Evolutionary conservation across 148 eudicot genomes (phyloP), one percentile per base, ranked within the genome.

Genomic region (Rhododendron vialii): DNA sequence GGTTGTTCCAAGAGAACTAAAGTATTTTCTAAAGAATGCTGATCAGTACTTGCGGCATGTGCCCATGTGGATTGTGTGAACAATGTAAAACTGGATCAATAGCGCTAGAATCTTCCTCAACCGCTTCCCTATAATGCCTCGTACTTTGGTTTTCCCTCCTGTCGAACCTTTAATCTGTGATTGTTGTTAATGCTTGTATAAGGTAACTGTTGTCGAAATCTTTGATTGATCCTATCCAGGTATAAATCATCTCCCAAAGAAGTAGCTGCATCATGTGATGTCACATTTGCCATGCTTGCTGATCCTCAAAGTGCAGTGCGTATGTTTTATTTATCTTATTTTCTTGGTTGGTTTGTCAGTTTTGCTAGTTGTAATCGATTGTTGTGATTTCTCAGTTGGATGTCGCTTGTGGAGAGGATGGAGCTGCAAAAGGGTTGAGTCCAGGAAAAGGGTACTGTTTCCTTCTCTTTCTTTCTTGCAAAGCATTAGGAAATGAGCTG

Each of bases 271-370:
- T 89, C 96, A 77, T 97, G 98, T 89, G 98, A 97, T 88, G 93
- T 97, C 86, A 97, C 99, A 86, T 93, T 97, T 87, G 98, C 99
- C 88, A 97, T 97, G 98, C 94, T 97, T 90, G 99, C 99, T 26
- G 98, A 97, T 91, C 99, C 99, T 76, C 93, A 97, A 88, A 97
- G 98, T 93, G 99, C 98, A 89, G 99, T 97, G 94, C 88, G 98
- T 94, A 89, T 90, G 88, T 84, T 87, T 87, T 63, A 65, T 86
- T 69, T 65, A 57, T 43, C 67, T n/a, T 81, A 33, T 88, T 83
- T 88, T 69, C 86, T 80, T 85, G 69, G 57, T 55, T 84, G 36
- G 11, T 73, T 35, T 74, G 12, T 59, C 73, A 65, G 26, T 85
- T 86, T 90, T 77, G 79, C 81, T 85, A 83, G 55, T 78, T 59